Evolutionary conservation across 2,329 filamentous ascomycete species (phyloP).

Genomic region (Paraphoma chrysanthemicola): DNA sequence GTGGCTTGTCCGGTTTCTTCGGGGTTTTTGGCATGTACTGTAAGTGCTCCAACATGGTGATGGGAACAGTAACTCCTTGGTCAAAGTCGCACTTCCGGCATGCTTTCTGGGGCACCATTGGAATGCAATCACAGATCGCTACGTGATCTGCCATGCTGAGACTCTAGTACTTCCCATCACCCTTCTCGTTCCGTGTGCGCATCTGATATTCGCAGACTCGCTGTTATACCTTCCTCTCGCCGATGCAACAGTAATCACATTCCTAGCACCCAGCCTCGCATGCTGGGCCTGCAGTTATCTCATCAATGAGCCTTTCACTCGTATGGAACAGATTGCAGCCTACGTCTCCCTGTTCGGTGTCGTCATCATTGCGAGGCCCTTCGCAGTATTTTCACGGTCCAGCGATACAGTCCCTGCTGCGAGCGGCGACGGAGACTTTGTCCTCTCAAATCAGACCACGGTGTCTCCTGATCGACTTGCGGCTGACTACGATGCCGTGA

Average conservation of each 20-base stretch:
- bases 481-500: slow-evolving; percentile 54
- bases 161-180: slow-evolving; percentile 4
- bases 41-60: slow-evolving; percentile 44
- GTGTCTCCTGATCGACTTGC: slow-evolving; percentile 30
- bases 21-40: slow-evolving; percentile 80
- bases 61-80: slow-evolving; percentile 4
- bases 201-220: slow-evolving; percentile 55
- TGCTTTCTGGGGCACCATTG: not conserved
- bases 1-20: slow-evolving; percentile 76
- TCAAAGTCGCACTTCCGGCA: slow-evolving; percentile 1
- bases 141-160: not conserved
- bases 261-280: slow-evolving; percentile 78
- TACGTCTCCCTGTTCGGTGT: slow-evolving; percentile 80
- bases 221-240: slow-evolving; percentile 82
- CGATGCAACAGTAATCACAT: slow-evolving; percentile 89
- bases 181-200: slow-evolving; percentile 19
- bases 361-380: slow-evolving; percentile 80
- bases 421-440: slow-evolving; percentile 40
- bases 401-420: slow-evolving; percentile 34
- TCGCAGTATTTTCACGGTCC: slow-evolving; percentile 46
- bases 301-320: slow-evolving; percentile 78
- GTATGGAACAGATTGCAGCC: slow-evolving; percentile 77
- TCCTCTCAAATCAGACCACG: slow-evolving; percentile 40
- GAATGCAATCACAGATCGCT: not conserved
- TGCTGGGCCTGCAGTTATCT: slow-evolving; percentile 82